These are phyloP conservation scores for Bauhinia variegata DNA, from an alignment of 306 rosid genomes.

Conservation along the genomic window DNA sequence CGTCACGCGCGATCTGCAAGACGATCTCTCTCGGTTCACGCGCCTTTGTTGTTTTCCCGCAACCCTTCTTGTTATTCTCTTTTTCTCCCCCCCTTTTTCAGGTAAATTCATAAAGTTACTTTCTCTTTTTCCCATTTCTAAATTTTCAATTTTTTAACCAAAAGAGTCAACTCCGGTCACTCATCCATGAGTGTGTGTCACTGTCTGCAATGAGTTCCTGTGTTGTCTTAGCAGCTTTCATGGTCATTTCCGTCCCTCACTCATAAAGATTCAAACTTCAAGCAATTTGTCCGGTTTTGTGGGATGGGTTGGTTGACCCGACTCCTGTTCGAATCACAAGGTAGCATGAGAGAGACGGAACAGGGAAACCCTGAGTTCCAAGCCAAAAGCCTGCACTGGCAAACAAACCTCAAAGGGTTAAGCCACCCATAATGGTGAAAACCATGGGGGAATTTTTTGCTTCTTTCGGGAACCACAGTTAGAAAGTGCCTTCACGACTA, in stretches of 20 bases:
- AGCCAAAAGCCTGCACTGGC: constrained; percentile 39
- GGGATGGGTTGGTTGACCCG: background rate
- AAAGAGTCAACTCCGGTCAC: constrained; percentile 44
- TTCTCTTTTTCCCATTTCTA: too few species aligned
- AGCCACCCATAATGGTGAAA: constrained; percentile 40
- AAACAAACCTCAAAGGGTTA: constrained; percentile 10
- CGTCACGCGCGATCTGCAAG: constrained; percentile 64
- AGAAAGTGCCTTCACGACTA: constrained; percentile 6
- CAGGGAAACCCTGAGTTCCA: constrained; percentile 51
- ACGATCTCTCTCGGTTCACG: constrained; percentile 54
- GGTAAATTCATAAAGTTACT: background rate
- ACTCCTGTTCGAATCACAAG: constrained; percentile 36
- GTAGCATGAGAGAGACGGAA: constrained; percentile 45
- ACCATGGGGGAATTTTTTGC: constrained; percentile 41
- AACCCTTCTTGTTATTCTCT: background rate
- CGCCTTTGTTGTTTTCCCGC: constrained; percentile 17
- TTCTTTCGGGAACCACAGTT: constrained; percentile 36
- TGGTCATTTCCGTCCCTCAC: background rate
- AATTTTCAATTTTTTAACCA: constrained; percentile 3
- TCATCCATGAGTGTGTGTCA: constrained; percentile 35
- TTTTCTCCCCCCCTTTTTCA: background rate
- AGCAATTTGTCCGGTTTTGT: background rate
- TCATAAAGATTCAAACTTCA: constrained; percentile 1
- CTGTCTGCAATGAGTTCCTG: constrained; percentile 52
- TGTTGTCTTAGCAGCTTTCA: constrained; percentile 51